phyloP scores from a whole-genome alignment of 2,329 filamentous ascomycete species.

The Phyllosticta paracitricarpa region DNA sequence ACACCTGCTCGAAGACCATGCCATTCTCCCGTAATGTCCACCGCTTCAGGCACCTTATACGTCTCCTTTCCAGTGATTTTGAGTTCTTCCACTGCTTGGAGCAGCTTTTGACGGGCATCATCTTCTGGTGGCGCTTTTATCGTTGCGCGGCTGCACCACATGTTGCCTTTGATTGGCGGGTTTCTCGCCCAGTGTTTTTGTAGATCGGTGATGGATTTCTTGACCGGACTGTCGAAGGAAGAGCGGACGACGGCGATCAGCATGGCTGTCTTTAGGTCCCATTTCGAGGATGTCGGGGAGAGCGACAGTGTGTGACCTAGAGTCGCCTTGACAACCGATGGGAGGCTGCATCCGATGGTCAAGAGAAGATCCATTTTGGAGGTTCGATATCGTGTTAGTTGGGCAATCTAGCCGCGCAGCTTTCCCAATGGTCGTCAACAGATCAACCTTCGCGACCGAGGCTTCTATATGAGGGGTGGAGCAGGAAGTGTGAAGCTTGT shows the following conservation, averaged over 20 bases:
- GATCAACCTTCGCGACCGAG: no score
- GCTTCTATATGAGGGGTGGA: no score
- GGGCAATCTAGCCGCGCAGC: background rate
- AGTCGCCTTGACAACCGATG: constrained; percentile 46
- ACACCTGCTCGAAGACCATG: constrained; percentile 56
- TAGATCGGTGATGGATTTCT: constrained; percentile 20
- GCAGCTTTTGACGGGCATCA: constrained; percentile 46
- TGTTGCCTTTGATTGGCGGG: constrained; percentile 60
- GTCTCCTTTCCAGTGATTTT: constrained; percentile 28
- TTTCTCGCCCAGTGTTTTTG: constrained; percentile 57
- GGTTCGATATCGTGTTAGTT: background rate
- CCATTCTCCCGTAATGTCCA: constrained; percentile 62
- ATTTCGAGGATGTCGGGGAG: constrained; percentile 62
- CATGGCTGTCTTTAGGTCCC: constrained; percentile 68
- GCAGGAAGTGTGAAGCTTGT: no score
- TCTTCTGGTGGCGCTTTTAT: constrained; percentile 49
- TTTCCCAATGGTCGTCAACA: no score
- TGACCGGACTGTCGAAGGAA: constrained; percentile 20
- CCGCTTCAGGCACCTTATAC: constrained; percentile 42
- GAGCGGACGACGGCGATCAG: constrained; percentile 59
- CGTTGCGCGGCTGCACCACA: constrained; percentile 70
- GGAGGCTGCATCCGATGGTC: background rate
- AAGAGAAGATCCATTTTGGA: background rate
- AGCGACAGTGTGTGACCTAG: constrained; percentile 55
- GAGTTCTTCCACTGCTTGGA: constrained; percentile 48